A percentile compares a stretch with the other conserved stretches of the same genome.
Evolutionary conservation across 2,329 filamentous ascomycete genomes (phyloP).

Genomic region (Cercospora berteroae): DNA sequence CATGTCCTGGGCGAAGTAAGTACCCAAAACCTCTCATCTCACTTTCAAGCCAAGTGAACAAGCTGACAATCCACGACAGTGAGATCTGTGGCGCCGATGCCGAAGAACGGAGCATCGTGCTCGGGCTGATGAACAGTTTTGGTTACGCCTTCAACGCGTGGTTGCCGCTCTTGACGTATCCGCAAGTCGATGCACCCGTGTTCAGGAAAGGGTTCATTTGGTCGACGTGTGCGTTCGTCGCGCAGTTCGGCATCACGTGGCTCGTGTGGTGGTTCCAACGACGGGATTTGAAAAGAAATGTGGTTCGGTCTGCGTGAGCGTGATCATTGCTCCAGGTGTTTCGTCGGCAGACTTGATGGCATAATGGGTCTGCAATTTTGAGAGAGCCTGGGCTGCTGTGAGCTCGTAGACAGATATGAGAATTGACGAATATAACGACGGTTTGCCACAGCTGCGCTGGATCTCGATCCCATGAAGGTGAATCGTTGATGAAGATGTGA

Average conservation of each 20-base stretch:
- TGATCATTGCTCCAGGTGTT: background rate
- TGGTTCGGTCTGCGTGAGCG: constrained; percentile 6
- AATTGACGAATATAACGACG: too few relatives aligned
- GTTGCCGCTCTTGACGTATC: constrained; percentile 54
- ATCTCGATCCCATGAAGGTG: too few relatives aligned
- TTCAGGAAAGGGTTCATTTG: constrained; percentile 32
- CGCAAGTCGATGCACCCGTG: constrained; percentile 23
- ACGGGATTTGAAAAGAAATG: constrained; percentile 23
- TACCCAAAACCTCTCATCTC: background rate
- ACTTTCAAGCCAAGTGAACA: background rate
- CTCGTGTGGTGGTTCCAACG: constrained; percentile 27
- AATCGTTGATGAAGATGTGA: too few relatives aligned
- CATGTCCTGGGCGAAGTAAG: constrained; percentile 47
- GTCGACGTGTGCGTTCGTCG: constrained; percentile 24
- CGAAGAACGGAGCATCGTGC: constrained; percentile 65
- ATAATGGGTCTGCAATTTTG: background rate
- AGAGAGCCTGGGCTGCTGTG: too few relatives aligned
- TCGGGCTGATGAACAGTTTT: constrained; percentile 66
- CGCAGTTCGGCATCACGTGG: constrained; percentile 28
- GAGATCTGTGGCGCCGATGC: constrained; percentile 58
- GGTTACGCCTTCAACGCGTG: constrained; percentile 69
- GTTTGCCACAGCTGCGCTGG: too few relatives aligned
- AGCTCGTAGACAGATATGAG: too few relatives aligned
- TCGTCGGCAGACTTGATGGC: background rate
- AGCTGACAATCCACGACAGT: constrained; percentile 17